phyloP scores from a whole-genome alignment of 2,329 filamentous ascomycete genomes.

The Aspergillus pseudonomiae region DNA sequence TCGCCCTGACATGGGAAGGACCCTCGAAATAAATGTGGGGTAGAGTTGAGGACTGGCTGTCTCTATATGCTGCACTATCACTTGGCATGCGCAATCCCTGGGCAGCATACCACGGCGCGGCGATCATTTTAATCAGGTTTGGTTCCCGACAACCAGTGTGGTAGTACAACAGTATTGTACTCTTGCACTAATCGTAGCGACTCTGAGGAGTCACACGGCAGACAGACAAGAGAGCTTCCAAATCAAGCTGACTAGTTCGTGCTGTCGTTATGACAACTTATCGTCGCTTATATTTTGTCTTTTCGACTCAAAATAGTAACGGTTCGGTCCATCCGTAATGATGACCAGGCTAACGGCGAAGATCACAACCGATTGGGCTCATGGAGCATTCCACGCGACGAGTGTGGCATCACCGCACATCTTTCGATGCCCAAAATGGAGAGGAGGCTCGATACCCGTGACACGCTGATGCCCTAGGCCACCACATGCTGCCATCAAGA shows the following conservation, averaged over 20 bases:
- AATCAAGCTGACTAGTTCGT: background rate
- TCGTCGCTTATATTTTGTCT: background rate
- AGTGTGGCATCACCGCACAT: background rate
- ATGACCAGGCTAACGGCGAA: background rate
- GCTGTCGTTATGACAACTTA: background rate
- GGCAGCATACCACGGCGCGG: background rate
- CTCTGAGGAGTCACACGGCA: background rate
- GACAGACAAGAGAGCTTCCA: background rate
- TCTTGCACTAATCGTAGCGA: background rate
- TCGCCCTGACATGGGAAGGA: background rate
- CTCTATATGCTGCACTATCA: background rate
- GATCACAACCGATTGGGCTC: background rate
- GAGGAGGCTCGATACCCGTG: background rate
- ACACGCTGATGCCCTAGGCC: background rate
- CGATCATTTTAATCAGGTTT: background rate
- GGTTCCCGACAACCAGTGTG: background rate
- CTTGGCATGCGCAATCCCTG: background rate
- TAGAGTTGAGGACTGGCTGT: background rate
- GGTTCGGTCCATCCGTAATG: background rate
- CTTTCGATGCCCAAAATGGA: background rate
- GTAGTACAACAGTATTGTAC: background rate
- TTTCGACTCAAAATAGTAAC: too few relatives aligned
- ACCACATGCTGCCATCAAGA: background rate
- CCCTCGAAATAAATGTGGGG: background rate
- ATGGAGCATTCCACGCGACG: background rate